Percentiles rank a stretch among this genome's conserved stretches.
These are phyloP conservation scores for Didymosphaeria variabile DNA, from an alignment of 2,329 filamentous ascomycete genomes.

Conservation along the genomic window DNA sequence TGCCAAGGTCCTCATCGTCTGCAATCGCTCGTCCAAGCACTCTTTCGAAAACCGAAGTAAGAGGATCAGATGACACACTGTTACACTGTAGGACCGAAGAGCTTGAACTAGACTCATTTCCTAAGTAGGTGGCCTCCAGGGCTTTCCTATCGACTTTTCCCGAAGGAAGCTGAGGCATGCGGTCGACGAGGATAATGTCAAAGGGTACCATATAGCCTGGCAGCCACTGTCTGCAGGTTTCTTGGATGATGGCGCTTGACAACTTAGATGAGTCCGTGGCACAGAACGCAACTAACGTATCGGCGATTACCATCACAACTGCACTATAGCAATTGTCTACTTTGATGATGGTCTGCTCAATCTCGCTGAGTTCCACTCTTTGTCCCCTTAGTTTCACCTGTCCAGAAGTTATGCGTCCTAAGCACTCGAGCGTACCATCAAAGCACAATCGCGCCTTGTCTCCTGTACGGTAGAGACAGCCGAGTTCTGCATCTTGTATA, in stretches of 20 bases:
- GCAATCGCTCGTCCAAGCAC: constrained; percentile 53
- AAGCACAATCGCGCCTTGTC: constrained; percentile 77
- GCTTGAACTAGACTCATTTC: constrained; percentile 27
- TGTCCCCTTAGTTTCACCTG: constrained; percentile 91
- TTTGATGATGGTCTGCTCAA: constrained; percentile 48
- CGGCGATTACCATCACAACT: constrained; percentile 72
- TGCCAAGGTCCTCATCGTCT: constrained; percentile 57
- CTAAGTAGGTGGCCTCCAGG: constrained; percentile 66
- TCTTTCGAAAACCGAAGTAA: constrained; percentile 55
- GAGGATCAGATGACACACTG: constrained; percentile 27
- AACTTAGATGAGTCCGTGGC: constrained; percentile 59
- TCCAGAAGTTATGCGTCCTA: constrained; percentile 79
- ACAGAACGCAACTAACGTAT: constrained; percentile 79
- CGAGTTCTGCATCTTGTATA: constrained; percentile 69
- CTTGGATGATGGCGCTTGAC: constrained; percentile 58
- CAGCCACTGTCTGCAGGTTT: constrained; percentile 76
- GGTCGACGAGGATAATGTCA: constrained; percentile 70
- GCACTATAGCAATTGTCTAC: constrained; percentile 64
- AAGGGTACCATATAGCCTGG: constrained; percentile 84
- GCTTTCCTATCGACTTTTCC: constrained; percentile 81
- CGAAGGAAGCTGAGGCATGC: constrained; percentile 79
- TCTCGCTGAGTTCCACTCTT: constrained; percentile 77
- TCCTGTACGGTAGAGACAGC: constrained; percentile 81
- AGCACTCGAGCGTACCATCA: constrained; percentile 79
- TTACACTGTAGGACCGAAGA: constrained; percentile 20